Evolutionary conservation across 768 basidiomycete species (phyloP), one percentile per base, ranked within the genome.

Genomic region (Suillus weaverae): DNA sequence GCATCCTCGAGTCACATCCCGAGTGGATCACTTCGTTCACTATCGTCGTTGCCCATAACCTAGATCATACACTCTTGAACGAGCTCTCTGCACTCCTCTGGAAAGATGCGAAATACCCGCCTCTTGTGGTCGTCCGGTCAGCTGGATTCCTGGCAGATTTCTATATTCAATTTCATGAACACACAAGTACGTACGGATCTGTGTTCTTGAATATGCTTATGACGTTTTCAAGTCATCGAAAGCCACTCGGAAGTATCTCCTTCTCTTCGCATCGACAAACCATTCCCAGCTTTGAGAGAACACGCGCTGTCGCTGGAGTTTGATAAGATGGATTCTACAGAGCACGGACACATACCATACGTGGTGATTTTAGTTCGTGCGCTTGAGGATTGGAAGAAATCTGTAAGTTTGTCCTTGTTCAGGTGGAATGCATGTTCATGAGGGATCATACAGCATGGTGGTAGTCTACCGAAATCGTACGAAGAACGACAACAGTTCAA

Each of bases 71-170:
- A 1, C 69, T 85, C 20, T 81, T 94, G 41, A 81, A 85, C 4
- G 79, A 78, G 63, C 83, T 96, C 6, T 84, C 92, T 0, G 73
- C 81, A 2, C 72, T 91, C 4, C 81, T 96, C 35, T 96, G 94
- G 92, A 74, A 79, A 30, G 82, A 87, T 64, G 74, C 77, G n/a
- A 80, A 78, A 33, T 79, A 79, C 43, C 85, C 89, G 16, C 85
- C 92, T 4, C 83, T 99, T 57, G 85, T 97, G 16, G 83, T 89
- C 30, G 87, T 97, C 35, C 84, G 90, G 66, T 92, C 90, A 14
- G 89, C 92, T 20, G 97, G 97, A 2, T 98, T 99, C 76, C 79
- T 97, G 4, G 94, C 93, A 26, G 89, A 94, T 66, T 89, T 99
- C 65, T 89, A 87, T 66, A 87, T 95, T 56, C 97, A 99, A 73